A percentile compares a stretch with the other conserved stretches of the same genome.
These are phyloP conservation scores for Tylopilus cervinicoccineus DNA, from an alignment of 768 basidiomycete species.

Conservation along the genomic window DNA sequence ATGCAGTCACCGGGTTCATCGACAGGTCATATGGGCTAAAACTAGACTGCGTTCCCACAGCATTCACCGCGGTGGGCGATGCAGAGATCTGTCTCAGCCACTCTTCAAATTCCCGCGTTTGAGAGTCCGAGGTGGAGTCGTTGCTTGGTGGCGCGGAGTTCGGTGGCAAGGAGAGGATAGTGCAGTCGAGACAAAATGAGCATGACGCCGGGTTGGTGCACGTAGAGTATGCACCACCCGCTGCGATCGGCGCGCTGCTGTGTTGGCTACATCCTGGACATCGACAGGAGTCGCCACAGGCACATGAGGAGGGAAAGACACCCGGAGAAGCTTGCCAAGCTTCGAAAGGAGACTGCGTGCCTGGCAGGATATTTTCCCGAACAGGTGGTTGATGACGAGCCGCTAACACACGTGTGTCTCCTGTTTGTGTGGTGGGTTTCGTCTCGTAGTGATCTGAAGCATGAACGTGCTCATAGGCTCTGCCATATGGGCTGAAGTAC, in stretches of 20 bases:
- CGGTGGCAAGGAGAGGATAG: conserved; percentile 48
- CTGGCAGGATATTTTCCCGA: conserved; percentile 26
- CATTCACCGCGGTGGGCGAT: conserved; percentile 13
- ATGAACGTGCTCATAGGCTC: conserved; percentile 56
- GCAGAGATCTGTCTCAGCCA: conserved; percentile 53
- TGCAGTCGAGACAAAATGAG: conserved; percentile 58
- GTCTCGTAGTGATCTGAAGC: conserved; percentile 32
- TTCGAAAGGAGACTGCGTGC: conserved; percentile 24
- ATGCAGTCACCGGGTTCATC: conserved; percentile 17
- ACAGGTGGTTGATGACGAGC: conserved; percentile 19
- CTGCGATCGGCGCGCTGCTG: conserved; percentile 35
- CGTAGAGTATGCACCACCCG: conserved; percentile 34
- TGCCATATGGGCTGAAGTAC: conserved; percentile 63
- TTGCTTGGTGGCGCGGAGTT: conserved; percentile 40
- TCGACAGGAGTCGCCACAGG: conserved; percentile 58
- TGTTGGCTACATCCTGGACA: conserved; percentile 67
- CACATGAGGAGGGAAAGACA: conserved; percentile 48
- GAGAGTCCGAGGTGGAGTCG: conserved; percentile 40
- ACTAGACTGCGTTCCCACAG: conserved; percentile 18
- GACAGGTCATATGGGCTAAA: conserved; percentile 31
- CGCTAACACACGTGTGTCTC: conserved; percentile 21
- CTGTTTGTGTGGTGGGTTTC: conserved; percentile 10
- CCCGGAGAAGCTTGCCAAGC: conserved; percentile 22
- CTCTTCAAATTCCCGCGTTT: conserved; percentile 52
- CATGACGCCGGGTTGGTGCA: conserved; percentile 39